Conservation (phyloP, 78 protist species). For the Dictyostelium intermedium region DNA sequence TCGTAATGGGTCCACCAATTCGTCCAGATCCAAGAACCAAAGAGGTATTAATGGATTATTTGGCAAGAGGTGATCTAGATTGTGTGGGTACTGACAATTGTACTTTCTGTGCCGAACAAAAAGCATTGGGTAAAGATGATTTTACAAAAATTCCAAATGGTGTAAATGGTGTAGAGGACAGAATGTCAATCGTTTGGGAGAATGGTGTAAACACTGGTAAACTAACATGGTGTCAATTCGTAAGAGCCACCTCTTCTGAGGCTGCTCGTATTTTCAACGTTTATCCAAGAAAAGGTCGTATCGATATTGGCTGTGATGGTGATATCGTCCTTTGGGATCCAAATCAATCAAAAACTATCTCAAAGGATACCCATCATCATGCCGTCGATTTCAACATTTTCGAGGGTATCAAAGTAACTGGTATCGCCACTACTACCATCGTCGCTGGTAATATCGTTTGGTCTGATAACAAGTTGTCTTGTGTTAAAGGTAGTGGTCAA, state of each 20-base stretch:
- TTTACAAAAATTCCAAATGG: conserved; percentile 90
- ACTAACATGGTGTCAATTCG: conserved; percentile 82
- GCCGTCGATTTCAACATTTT: conserved; percentile 92
- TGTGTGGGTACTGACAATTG: conserved; percentile 94
- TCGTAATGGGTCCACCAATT: conserved; percentile 95
- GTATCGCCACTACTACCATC: conserved; percentile 68
- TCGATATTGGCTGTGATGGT: conserved; percentile 91
- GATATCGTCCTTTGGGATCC: conserved; percentile 92
- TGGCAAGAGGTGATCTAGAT: conserved; percentile 85
- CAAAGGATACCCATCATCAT: conserved; percentile 85
- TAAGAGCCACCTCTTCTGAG: conserved; percentile 87
- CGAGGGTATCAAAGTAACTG: conserved; percentile 89
- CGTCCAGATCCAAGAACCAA: conserved; percentile 91
- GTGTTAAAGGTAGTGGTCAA: conserved; percentile 73
- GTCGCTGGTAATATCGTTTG: conserved; percentile 75
- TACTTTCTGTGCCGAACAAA: conserved; percentile 89
- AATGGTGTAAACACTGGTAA: conserved; percentile 78
- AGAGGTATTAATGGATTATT: conserved; percentile 74
- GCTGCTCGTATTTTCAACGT: conserved; percentile 92
- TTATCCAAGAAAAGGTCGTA: conserved; percentile 93
- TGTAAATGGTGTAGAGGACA: conserved; percentile 92
- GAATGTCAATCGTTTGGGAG: conserved; percentile 92
- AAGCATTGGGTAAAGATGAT: conserved; percentile 89
- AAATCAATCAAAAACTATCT: conserved; percentile 73
- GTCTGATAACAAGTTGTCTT: conserved; percentile 36